Evolutionary conservation across 148 eudicot species (phyloP), one percentile per base, ranked within the genome.

Genomic region (Vaccinium darrowii): DNA sequence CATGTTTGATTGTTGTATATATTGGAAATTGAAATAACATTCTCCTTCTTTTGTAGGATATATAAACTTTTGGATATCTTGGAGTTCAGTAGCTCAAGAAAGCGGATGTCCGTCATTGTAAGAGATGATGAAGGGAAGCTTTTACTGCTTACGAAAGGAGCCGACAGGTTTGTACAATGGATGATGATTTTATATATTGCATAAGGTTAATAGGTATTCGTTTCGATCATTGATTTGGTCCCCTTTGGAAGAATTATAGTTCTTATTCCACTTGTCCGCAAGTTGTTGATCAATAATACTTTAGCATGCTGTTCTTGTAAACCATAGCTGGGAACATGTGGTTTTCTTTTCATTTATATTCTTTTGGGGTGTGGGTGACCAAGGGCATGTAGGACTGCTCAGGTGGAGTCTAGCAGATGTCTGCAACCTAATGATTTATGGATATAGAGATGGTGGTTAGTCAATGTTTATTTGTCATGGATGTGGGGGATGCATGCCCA

Each of bases 1-100:
- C 43, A 58, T 2, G 6, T 60, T 49, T 33, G 54, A 36, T 21
- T 7, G 56, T 36, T 30, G 54, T n/a, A 19, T 62, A 25, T 51
- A 23, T 19, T 76, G 7, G 51, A 18, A 67, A n/a, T 33, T 84
- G 8, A 58, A 23, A 75, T 77, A 76, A 71, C 23, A 39, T 85
- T 80, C 36, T 80, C 8, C 19, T 47, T 18, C 77, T 21, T 83
- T 82, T 53, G 19, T 90, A 92, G 94, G 86, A 63, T 79, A 54
- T 91, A 87, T 71, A 87, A 88, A 53, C 84, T 92, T 67, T 84
- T 93, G 77, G 83, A 89, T 83, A 43, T 92, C 76, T 84, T 93
- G 76, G 94, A 93, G 56, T 93, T 93, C 85, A 92, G 91, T 86
- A 93, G 96, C 91, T 86, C 91, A 54, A 90, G 96, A 84, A 92